Base-by-base conservation (phyloP, 805 yeast species). In the Pichia cephalocereana region DNA sequence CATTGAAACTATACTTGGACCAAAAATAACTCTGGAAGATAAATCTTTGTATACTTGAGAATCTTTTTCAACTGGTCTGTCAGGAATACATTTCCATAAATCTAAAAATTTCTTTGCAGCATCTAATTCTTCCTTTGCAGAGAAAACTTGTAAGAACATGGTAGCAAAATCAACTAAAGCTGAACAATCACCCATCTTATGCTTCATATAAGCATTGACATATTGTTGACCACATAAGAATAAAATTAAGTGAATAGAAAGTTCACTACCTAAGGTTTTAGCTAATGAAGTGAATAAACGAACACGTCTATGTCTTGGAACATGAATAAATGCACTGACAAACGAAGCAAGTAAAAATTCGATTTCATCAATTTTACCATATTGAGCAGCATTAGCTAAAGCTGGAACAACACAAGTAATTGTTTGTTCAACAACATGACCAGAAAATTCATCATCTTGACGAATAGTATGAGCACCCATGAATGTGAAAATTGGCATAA, bases 401-500 rank as follows among this genome's bases (percentile, higher is more conserved):
- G 97, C 96, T 6, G 99, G 98, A 36, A 93, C 82, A 44, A 93
- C 96, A 57, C 85, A 82, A 23, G 84, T 69, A 44, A 93, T 83
- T 2, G 99, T 91, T 62, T 87, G 93, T 59, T 89, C 95, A 53
- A 93, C 88, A 41, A 90, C 97, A 55, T 86, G 86, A 32, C 84
- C 84, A 0, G 97, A 88, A 60, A 86, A 91, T 62, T 88, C 97
- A 65, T 93, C 98, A 64, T 93, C 99, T 67, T 93, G 96, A 59
- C 96, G 83, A 46, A 93, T 79, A 14, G 97, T 90, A 60, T 89
- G 95, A 12, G 98, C 96, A 51, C 99, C 99, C 98, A 93, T 93
- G 59, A 93, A 93, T 1, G 99, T 93, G 71, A 93, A 93, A 45
- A 93, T 91, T n/a, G 99, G 99, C 99, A 93, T 93, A 9, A 93